Evolutionary conservation across 768 basidiomycete genomes (phyloP).

Genomic region (Kwoniella shandongensis): DNA sequence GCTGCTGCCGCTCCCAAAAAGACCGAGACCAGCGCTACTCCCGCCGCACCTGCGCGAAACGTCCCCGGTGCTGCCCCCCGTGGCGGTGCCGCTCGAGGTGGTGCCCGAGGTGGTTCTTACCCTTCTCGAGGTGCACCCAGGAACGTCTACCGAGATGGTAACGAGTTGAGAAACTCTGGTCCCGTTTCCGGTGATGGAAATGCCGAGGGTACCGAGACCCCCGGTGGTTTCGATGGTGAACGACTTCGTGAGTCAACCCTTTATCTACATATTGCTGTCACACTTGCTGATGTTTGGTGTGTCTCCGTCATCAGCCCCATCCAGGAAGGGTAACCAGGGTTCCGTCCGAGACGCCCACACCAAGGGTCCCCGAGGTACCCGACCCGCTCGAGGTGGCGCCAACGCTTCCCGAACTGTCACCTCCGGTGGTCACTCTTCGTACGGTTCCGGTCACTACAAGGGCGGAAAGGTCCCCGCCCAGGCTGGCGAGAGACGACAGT

Average conservation of each 20-base stretch:
- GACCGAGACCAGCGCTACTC: conserved; percentile 26
- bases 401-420: conserved; percentile 53
- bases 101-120: conserved; percentile 38
- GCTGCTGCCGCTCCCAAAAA: conserved; percentile 36
- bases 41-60: conserved; percentile 30
- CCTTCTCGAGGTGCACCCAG: conserved; percentile 47
- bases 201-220: conserved; percentile 41
- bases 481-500: conserved; percentile 70
- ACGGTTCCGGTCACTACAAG: conserved; percentile 58
- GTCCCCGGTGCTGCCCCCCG: conserved; percentile 46
- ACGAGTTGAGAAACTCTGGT: conserved; percentile 34
- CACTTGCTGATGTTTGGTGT: neutral
- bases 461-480: conserved; percentile 51
- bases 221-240: conserved; percentile 53
- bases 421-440: conserved; percentile 53
- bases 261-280: neutral
- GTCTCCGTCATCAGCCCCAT: too few relatives aligned
- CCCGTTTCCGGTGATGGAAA: conserved; percentile 29
- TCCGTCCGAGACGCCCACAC: conserved; percentile 42
- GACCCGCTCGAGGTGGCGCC: conserved; percentile 55
- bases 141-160: conserved; percentile 31
- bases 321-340: conserved; percentile 34
- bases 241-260: conserved; percentile 40
- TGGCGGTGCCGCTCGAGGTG: conserved; percentile 23
- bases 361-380: conserved; percentile 54